Conservation (phyloP, 257 asterid genomes). For the Solanum acaule region DNA sequence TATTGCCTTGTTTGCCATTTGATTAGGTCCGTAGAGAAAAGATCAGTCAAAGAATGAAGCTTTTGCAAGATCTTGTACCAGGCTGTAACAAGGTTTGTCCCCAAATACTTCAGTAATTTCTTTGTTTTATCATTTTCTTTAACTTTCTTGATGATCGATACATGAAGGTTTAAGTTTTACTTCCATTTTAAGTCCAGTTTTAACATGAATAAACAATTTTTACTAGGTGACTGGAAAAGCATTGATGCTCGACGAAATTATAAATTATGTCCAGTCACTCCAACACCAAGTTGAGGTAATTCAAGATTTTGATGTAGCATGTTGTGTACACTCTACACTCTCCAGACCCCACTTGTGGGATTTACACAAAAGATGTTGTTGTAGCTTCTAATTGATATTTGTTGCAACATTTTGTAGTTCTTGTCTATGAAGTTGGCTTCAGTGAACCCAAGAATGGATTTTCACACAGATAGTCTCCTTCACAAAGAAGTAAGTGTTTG, state of each 20-base stretch:
- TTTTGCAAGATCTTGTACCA: conserved; percentile 95
- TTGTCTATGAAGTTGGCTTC: conserved; percentile 87
- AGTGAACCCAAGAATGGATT: conserved; percentile 68
- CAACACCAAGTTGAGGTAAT: conserved; percentile 96
- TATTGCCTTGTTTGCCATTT: neutral
- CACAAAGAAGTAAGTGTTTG: conserved; percentile 49
- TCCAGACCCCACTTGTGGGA: neutral
- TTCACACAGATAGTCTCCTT: conserved; percentile 38
- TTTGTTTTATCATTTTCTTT: neutral
- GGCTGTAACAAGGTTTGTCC: conserved; percentile 82
- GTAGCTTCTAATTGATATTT: neutral
- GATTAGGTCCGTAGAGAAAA: conserved; percentile 87
- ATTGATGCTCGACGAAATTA: conserved; percentile 89
- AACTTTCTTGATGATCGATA: neutral
- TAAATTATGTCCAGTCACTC: conserved; percentile 85
- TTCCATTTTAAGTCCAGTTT: neutral
- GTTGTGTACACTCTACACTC: neutral
- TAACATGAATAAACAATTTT: neutral
- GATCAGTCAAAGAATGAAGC: conserved; percentile 92
- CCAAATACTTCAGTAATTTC: neutral
- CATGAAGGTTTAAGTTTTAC: neutral
- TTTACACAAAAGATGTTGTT: neutral
- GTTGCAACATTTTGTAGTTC: conserved; percentile 30
- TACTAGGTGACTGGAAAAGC: conserved; percentile 92
- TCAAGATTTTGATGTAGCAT: neutral